These are phyloP conservation scores for Colletotrichum zoysiae DNA, from an alignment of 2,329 filamentous ascomycete genomes.

Conservation along the genomic window DNA sequence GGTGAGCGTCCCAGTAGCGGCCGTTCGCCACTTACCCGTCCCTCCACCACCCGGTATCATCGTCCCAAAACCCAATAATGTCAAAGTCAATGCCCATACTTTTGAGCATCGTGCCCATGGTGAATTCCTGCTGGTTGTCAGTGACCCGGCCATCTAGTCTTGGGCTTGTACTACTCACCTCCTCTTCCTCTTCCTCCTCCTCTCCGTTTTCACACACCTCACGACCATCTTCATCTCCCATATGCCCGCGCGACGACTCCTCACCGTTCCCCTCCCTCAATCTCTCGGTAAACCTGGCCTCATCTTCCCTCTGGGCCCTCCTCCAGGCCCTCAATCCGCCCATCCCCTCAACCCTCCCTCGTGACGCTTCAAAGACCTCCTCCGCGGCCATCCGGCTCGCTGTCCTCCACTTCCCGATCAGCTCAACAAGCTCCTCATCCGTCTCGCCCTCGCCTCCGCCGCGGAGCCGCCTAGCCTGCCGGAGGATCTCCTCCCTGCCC, in stretches of 20 bases:
- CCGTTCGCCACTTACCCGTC: conserved; percentile 23
- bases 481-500: conserved; percentile 37
- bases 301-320: conserved; percentile 41
- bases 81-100: conserved; percentile 42
- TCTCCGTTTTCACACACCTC: background rate
- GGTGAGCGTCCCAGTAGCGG: background rate
- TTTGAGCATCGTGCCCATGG: conserved; percentile 42
- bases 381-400: conserved; percentile 41
- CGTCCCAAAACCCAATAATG: conserved; percentile 43
- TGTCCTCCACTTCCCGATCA: conserved; percentile 41
- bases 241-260: background rate
- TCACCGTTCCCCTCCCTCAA: conserved; percentile 48
- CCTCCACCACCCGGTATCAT: conserved; percentile 38
- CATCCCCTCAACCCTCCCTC: conserved; percentile 30
- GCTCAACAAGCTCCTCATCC: conserved; percentile 30
- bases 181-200: conserved; percentile 1
- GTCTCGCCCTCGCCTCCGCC: conserved; percentile 5
- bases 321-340: conserved; percentile 32
- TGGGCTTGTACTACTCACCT: conserved; percentile 14
- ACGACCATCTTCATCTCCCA: conserved; percentile 3
- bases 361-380: conserved; percentile 38
- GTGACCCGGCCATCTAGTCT: background rate
- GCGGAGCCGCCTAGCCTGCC: conserved; percentile 32
- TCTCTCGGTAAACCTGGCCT: conserved; percentile 50
- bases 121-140: conserved; percentile 39